Percentiles rank a stretch among this genome's conserved stretches.
These are phyloP conservation scores for Cucumis sativus DNA, from an alignment of 306 rosid genomes.

Conservation along the genomic window DNA sequence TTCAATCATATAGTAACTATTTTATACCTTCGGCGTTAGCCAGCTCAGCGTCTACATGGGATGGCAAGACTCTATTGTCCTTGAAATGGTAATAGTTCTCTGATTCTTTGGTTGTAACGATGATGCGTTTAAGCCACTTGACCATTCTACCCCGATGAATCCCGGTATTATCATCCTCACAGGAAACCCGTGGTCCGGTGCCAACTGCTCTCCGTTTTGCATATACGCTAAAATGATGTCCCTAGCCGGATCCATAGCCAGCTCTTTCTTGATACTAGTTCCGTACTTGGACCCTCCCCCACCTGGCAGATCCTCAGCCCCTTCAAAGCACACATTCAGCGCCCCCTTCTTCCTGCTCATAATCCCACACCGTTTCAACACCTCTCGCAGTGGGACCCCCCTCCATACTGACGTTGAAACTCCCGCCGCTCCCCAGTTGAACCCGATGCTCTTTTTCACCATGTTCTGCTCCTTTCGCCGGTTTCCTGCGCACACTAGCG, in stretches of 20 bases:
- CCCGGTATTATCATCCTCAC: slow-evolving; percentile 61
- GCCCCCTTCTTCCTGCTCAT: slow-evolving; percentile 29
- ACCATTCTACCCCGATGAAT: slow-evolving; percentile 82
- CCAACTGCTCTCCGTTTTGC: slow-evolving; percentile 57
- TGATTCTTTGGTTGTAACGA: slow-evolving; percentile 51
- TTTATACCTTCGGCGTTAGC: slow-evolving; percentile 68
- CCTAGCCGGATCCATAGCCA: slow-evolving; percentile 64
- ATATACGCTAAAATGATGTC: slow-evolving; percentile 69
- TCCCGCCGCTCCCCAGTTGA: slow-evolving; percentile 74
- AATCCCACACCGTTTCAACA: slow-evolving; percentile 52
- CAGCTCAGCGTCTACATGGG: slow-evolving; percentile 67
- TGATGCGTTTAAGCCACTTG: slow-evolving; percentile 70
- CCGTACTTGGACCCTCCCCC: slow-evolving; percentile 83
- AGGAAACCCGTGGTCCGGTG: slow-evolving; percentile 83
- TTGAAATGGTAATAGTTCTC: slow-evolving; percentile 42
- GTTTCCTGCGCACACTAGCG: slow-evolving; percentile 68
- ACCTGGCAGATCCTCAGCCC: slow-evolving; percentile 67
- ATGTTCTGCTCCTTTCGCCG: slow-evolving; percentile 73
- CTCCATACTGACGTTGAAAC: slow-evolving; percentile 68
- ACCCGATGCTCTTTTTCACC: slow-evolving; percentile 60
- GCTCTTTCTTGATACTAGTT: slow-evolving; percentile 44
- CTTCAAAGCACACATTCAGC: slow-evolving; percentile 72
- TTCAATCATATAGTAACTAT: not conserved
- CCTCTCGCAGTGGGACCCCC: slow-evolving; percentile 34
- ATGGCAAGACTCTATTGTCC: slow-evolving; percentile 71